phyloP scores from a whole-genome alignment of 2,329 filamentous ascomycete genomes.

The Aspergillus floridensis region DNA sequence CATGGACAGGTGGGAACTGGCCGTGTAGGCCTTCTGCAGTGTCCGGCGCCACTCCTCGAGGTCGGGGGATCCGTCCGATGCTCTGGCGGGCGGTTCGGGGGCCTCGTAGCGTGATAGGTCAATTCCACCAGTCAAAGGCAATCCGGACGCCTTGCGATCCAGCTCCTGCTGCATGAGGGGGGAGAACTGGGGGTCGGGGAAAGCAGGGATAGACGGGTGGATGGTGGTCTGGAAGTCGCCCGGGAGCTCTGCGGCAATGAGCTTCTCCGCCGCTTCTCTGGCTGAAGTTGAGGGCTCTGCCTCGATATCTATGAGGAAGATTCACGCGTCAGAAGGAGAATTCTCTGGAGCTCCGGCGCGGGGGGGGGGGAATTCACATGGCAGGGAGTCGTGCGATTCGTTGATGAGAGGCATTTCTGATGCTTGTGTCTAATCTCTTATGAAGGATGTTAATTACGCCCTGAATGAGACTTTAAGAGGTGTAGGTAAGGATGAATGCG shows the following conservation, averaged over 20 bases:
- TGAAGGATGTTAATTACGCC: neutral
- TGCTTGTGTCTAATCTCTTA: neutral
- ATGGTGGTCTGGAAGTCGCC: conserved; percentile 48
- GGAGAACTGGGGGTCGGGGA: conserved; percentile 58
- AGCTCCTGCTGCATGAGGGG: conserved; percentile 67
- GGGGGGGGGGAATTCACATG: no score
- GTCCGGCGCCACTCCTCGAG: conserved; percentile 50
- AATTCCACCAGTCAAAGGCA: conserved; percentile 62
- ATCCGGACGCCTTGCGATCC: conserved; percentile 59
- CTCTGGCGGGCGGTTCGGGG: conserved; percentile 56
- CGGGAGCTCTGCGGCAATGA: conserved; percentile 67
- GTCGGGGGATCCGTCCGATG: conserved; percentile 30
- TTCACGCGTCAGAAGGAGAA: conserved; percentile 15
- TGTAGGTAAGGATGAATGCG: neutral
- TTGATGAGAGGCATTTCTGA: conserved; percentile 64
- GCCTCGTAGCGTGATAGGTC: conserved; percentile 82
- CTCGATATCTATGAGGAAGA: conserved; percentile 69
- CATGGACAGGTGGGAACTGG: conserved; percentile 56
- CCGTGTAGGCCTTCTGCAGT: conserved; percentile 57
- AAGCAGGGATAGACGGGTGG: conserved; percentile 59
- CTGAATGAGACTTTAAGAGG: neutral
- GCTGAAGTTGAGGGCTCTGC: conserved; percentile 60
- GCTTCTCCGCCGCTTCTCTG: conserved; percentile 64
- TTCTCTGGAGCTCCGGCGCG: neutral
- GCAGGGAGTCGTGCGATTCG: conserved; percentile 74